These are phyloP conservation scores for Aspergillus conjunctus DNA, from an alignment of 495 filamentous ascomycete species.

Conservation along the genomic window DNA sequence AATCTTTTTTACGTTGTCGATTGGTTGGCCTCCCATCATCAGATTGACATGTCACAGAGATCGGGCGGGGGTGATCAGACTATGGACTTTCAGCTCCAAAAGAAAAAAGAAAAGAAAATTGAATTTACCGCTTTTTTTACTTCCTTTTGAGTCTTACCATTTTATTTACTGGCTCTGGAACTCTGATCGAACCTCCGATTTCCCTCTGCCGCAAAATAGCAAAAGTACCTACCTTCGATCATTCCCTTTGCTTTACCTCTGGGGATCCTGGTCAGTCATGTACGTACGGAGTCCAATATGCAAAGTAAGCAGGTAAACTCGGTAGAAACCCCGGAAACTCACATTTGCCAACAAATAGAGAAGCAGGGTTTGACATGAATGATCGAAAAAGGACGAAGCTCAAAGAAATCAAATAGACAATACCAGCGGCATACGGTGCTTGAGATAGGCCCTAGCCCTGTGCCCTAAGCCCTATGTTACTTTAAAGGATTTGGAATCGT, in stretches of 20 bases:
- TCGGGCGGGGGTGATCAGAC: slow-evolving; percentile 61
- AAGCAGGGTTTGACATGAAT: not conserved
- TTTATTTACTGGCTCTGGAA: not conserved
- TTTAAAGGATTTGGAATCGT: too few relatives aligned
- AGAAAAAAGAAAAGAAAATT: too few relatives aligned
- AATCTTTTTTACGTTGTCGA: not conserved
- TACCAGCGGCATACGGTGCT: not conserved
- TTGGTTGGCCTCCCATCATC: not conserved
- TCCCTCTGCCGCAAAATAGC: not conserved
- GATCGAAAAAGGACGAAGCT: not conserved
- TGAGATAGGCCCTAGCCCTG: slow-evolving; percentile 13
- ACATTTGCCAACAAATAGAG: not conserved
- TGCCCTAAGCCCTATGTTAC: slow-evolving; percentile 16
- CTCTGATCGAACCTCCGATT: not conserved
- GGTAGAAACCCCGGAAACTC: not conserved
- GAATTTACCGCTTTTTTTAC: too few relatives aligned
- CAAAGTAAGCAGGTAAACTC: not conserved
- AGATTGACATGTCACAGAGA: slow-evolving; percentile 11
- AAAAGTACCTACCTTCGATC: slow-evolving; percentile 2
- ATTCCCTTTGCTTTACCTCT: not conserved
- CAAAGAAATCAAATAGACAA: not conserved
- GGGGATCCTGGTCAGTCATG: not conserved
- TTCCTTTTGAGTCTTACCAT: too few relatives aligned
- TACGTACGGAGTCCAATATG: not conserved
- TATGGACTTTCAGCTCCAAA: slow-evolving; percentile 42